Evolutionary conservation across 352 stramenopile species (phyloP), one percentile per base, ranked within the genome.

Genomic region (Phytophthora syringae): DNA sequence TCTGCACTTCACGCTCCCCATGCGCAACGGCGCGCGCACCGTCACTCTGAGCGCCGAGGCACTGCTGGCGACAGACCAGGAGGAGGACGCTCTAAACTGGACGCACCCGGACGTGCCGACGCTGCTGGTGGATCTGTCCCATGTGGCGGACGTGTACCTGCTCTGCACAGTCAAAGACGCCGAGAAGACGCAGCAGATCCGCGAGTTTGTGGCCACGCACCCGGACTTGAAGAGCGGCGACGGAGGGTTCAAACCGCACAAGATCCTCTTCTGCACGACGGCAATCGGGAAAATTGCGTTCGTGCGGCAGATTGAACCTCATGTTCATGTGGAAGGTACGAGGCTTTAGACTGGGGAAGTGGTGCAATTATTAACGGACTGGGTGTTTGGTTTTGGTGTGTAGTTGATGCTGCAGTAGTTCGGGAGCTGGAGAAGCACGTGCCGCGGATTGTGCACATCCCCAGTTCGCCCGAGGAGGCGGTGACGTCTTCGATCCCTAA

Each of bases 271-370:
- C 47, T 94, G 86, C 73, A 87, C 86, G 32, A 92, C 86, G 11
- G 60, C 57, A 22, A 71, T 92, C 50, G 88, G 88, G 56, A 91
- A 93, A 30, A 82, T 94, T 57, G 88, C 88, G 16, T 92, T 95
- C 47, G 86, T 95, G 60, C 86, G 88, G n/a, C 88, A 95, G 72
- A 78, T 95, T 54, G 88, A 95, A 68, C 88, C 88, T 42, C 82
- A 92, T 27, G 62, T 94, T 40, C 86, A 92, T 53, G 70, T 94
- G 7, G 88, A 95, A 88, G 84, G 88, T 95, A 24, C 32, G 20
- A 22, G 7, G 49, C 16, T 25, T n/a, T n/a, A n/a, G n/a, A n/a
- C n/a, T n/a, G n/a, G n/a, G n/a, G n/a, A n/a, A n/a, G n/a, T n/a
- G n/a, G n/a, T n/a, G n/a, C n/a, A n/a, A n/a, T n/a, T n/a, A n/a